Evolutionary conservation across 2,329 filamentous ascomycete species (phyloP), one percentile per base, ranked within the genome.

Genomic region (Sclerotinia spermophila): DNA sequence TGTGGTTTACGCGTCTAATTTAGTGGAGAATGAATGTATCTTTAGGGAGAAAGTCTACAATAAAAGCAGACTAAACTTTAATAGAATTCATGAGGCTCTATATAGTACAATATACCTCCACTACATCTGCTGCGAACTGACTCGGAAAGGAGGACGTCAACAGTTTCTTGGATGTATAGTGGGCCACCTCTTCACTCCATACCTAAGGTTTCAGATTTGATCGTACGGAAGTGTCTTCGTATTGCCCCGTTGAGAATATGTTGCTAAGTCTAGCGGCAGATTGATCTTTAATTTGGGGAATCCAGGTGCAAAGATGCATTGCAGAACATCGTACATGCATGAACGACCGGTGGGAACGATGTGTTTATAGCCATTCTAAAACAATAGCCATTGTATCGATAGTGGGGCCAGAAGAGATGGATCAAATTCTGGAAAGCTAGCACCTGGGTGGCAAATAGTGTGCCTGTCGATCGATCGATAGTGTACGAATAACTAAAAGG

Each of bases 301-400:
- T n/a, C 13, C n/a, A 65, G 10, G 53, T 53, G n/a, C 61, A 53
- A 21, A 53, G 15, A 40, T 53, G 24, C 35, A 27, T 53, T 51
- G 61, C 45, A 65, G 45, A 65, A 65, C 19, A 53, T 27, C 45
- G 15, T 53, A 24, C 62, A 65, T 53, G 62, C 62, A 65, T 65
- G 62, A 53, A 65, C 45, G 53, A 35, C n/a, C 51, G 33, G 33
- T 53, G 62, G 62, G 33, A 40, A 51, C 24, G n/a, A 40, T 65
- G 44, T 38, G 45, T 53, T 53, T 17, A 27, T 53, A 38, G 21
- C 33, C 42, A 64, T 19, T 51, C 3, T 6, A 65, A 33, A 65
- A 21, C 8, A 19, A 53, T 40, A 48, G 27, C 45, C 45, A 65
- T 65, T 11, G 59, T 30, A 33, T 64, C 30, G 21, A 48, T 48